Base-by-base conservation (phyloP, 2,329 filamentous ascomycete genomes). In the Exophiala calicioides region DNA sequence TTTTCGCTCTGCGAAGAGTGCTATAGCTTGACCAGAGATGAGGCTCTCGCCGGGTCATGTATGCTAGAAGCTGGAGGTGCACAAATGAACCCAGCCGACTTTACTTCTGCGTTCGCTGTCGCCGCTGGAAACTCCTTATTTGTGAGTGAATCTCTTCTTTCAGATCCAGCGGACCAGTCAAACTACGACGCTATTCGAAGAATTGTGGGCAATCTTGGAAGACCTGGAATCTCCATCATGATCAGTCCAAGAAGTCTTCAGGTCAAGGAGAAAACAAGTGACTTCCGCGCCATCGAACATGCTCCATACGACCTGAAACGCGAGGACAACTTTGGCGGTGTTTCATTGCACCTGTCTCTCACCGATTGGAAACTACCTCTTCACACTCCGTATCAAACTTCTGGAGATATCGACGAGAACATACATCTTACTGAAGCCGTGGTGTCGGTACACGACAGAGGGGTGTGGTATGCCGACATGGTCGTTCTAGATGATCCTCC, bases 341-440 rank as follows among this genome's bases (percentile, higher is more conserved):
- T 47, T 4, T 44, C 50, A 2, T 30, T 56, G 21, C 57, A 45
- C 52, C 43, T 41, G 5, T 58, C 15, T n/a, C 53, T 52, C 20
- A 56, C 42, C 2, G 42, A 30, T 16, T 52, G 18, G 27, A 43
- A 8, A 2, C 12, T 53, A 4, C 53, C 55, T 13, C 5, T 35
- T 21, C 18, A 3, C 23, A 4, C 23, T 7, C 3, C 33, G 10
- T 3, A 7, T 13, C 3, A n/a, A 3, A n/a, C 3, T 6, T 5
- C 23, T 15, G 36, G 21, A 12, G 27, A 39, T 27, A 39, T 39
- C n/a, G 36, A 39, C 21, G 20, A 26, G 36, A 23, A 24, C 24
- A 24, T 35, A 4, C 23, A 20, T n/a, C 33, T 6, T 18, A n/a
- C 23, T 21, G 18, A 35, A 13, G 33, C 33, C 8, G 16, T 35